Base-by-base conservation (phyloP, 345 rosid genomes). In the Atalantia buxifolia region DNA sequence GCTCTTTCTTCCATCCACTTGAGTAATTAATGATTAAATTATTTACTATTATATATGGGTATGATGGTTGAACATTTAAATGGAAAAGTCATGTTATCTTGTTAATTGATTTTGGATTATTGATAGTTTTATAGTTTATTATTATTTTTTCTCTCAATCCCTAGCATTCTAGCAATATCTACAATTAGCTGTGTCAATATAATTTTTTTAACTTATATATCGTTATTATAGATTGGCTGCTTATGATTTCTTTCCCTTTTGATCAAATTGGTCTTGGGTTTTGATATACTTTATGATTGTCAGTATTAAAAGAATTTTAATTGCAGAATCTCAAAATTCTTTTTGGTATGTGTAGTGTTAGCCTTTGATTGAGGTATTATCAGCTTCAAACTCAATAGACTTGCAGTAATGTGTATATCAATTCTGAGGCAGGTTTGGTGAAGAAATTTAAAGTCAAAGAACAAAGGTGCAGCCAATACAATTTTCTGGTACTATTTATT, bases 321-420 rank as follows among this genome's bases (percentile, higher is more conserved):
- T 19, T 55, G 38, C 24, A 24, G 19, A 30, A 22, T 48, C 57
- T 76, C 25, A 53, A 33, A 28, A 24, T 50, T 5, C 6, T 77
- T 60, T 40, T 75, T 80, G 74, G 33, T 24, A 80, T 75, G 66
- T 90, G 86, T 87, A 94, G 97, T 94, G 95, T 78, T 97, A 96
- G 82, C 87, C 97, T 42, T 83, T 96, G 82, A 86, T 91, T 60
- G 99, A 94, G 84, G 98, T 91, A 83, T 84, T 90, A 78, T 84
- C 90, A 76, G 94, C 94, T 79, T 94, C 95, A 77, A 93, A 92
- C 87, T 96, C 98, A 77, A 89, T 97, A 73, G 97, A 96, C 86
- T 83, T 96, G 82, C 97, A 96, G 90, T 98, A 96, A 82, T 97
- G 95, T 78, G 97, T 97, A 9, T 96, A 96, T 83, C 98, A 94